Base-by-base conservation (phyloP, 148 eudicot genomes). In the Arctostaphylos glauca region DNA sequence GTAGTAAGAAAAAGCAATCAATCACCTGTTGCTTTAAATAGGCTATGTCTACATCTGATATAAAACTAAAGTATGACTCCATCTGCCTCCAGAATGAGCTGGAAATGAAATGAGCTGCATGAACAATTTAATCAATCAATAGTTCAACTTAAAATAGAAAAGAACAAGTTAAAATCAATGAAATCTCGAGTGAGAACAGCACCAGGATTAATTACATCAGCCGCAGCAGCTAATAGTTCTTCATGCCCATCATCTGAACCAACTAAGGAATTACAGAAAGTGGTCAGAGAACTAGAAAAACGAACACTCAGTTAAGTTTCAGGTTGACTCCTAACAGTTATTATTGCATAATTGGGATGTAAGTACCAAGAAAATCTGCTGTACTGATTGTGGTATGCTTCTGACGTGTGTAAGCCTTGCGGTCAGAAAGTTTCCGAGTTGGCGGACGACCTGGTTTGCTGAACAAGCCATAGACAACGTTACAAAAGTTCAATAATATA, bases 161-260 rank as follows among this genome's bases (percentile, higher is more conserved):
- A 56, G 50, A 3, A 41, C 0, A 43, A 53, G 56, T 49, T 54
- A 38, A 56, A 47, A 9, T 16, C 14, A 56, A 77, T 31, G 44
- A 77, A 78, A 7, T 25, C 70, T 43, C 18, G 25, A 76, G 58
- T 49, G 74, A 62, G 71, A 83, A 72, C 58, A 81, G 74, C 90
- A 91, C 96, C 86, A 50, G 88, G 83, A 85, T 88, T 79, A 66
- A 81, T 71, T 82, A 90, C 93, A 82, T 91, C 89, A 73, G 85
- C 83, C 76, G 91, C 90, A 70, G 95, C 95, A 84, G 93, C 90
- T 83, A 91, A 52, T 59, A 93, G 87, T 84, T 93, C 96, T 84
- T 90, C 90, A 49, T 88, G 92, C 79, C 94, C 92, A 89, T 91
- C 91, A 89, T 88, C 92, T 84, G 91, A 84, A 83, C 88, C 89